Evolutionary conservation across 352 stramenopile species (phyloP), one percentile per base, ranked within the genome.

Genomic region (Phytophthora idaei): DNA sequence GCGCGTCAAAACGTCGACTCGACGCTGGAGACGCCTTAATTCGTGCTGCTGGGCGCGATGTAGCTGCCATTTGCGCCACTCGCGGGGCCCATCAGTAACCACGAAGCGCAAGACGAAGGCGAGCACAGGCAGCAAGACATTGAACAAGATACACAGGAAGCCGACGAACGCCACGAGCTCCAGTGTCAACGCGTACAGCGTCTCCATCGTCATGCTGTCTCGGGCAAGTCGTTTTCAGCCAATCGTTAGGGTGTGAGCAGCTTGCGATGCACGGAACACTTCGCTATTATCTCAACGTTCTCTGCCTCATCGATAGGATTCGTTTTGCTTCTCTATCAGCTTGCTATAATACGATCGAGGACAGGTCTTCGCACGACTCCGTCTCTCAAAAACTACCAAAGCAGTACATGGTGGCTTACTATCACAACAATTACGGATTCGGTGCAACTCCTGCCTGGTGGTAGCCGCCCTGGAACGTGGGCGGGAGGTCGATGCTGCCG

Each of bases 391-490:
- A 73, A 76, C 65, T 75, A 76, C 57, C 57, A 67, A 21, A 67
- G 44, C 58, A 61, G 55, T 70, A 62, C 53, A 32, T 55, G 45
- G 48, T 63, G 61, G 55, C 56, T 54, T 44, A 47, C 69, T 59
- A 59, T 57, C 54, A 70, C 59, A 58, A 27, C 65, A 68, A 67
- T 61, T 70, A 76, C 27, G 71, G 52, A 37, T 46, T 78, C 25
- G 55, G 21, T 4, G 49, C 45, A n/a, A 79, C 46, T 12, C 69
- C 76, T 52, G 71, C 34, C 44, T 93, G 83, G 73, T 96, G 88
- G 61, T 96, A 96, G 31, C 88, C 88, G 41, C 87, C 88, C 55
- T 86, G 77, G 77, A 93, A 96, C 56, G 89, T 92, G 32, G 89
- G 89, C 17, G 89, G 89, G 41, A 93, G 70, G 41, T 93, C 87